phyloP scores from a whole-genome alignment of 169 alveolate species.

The Neospora caninum region DNA sequence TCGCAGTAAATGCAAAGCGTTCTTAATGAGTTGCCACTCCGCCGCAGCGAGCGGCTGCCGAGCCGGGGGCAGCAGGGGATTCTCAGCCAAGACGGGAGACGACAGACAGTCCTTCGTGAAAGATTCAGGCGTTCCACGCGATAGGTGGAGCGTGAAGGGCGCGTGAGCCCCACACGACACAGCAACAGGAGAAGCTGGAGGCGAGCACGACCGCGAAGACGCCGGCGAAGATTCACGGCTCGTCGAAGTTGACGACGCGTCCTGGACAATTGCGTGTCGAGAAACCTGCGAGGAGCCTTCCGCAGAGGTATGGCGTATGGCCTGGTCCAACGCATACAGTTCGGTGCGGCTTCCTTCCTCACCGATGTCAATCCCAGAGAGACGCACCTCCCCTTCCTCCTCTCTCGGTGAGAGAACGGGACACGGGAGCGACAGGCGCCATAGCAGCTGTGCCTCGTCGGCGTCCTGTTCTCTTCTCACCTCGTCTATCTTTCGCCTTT shows the following conservation, averaged over 20 bases:
- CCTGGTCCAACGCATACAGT: too few relatives aligned
- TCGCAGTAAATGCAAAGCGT: neutral
- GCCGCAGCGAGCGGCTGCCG: neutral
- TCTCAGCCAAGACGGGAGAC: too few relatives aligned
- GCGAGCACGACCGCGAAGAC: neutral
- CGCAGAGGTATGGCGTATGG: too few relatives aligned
- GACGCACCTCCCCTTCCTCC: neutral
- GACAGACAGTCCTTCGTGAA: slow-evolving; percentile 32
- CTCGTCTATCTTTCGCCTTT: neutral
- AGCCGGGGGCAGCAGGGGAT: neutral
- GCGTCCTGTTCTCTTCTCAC: neutral
- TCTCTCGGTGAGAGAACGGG: neutral
- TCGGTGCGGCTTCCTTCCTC: too few relatives aligned
- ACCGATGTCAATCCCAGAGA: too few relatives aligned
- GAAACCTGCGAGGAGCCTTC: too few relatives aligned
- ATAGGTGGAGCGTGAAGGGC: neutral
- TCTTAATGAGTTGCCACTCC: neutral
- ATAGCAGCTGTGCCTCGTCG: neutral
- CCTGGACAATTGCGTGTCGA: neutral
- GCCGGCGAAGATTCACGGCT: neutral
- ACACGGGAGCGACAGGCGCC: slow-evolving; percentile 15
- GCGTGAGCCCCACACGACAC: neutral
- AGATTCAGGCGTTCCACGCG: slow-evolving; percentile 40
- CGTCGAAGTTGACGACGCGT: neutral
- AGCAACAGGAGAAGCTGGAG: neutral